These are phyloP conservation scores for Prunus salicina DNA, from an alignment of 306 rosid genomes.

Conservation along the genomic window DNA sequence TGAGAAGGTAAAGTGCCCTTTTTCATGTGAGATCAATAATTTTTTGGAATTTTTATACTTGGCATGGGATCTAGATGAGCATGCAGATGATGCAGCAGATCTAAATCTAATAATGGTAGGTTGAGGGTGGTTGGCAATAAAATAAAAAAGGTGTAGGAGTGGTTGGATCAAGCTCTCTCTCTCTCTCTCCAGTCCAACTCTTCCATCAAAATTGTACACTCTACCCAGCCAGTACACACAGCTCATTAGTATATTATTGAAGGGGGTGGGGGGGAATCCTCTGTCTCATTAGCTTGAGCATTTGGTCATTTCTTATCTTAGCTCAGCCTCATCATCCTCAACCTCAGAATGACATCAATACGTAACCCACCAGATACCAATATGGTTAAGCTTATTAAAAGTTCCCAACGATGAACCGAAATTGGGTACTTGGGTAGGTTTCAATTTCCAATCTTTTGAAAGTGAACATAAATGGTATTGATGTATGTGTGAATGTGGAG, in stretches of 20 bases:
- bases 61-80: slow-evolving; percentile 1
- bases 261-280: not conserved
- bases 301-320: not conserved
- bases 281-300: slow-evolving; percentile 8
- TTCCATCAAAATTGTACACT: not conserved
- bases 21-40: not conserved
- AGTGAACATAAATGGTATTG: too few relatives aligned
- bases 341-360: not conserved
- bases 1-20: not conserved
- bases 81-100: slow-evolving; percentile 8
- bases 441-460: too few relatives aligned
- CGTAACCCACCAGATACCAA: not conserved
- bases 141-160: slow-evolving; percentile 23
- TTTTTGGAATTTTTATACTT: not conserved
- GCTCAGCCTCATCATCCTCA: not conserved
- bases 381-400: too few relatives aligned
- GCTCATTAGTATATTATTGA: not conserved
- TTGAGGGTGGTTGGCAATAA: slow-evolving; percentile 46
- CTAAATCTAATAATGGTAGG: slow-evolving; percentile 12
- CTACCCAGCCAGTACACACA: not conserved
- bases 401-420: too few relatives aligned
- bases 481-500: too few relatives aligned
- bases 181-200: not conserved
- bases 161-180: slow-evolving; percentile 34
- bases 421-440: too few relatives aligned